These are phyloP conservation scores for Myriosclerotinia scirpicola DNA, from an alignment of 2,329 filamentous ascomycete genomes.

Conservation along the genomic window DNA sequence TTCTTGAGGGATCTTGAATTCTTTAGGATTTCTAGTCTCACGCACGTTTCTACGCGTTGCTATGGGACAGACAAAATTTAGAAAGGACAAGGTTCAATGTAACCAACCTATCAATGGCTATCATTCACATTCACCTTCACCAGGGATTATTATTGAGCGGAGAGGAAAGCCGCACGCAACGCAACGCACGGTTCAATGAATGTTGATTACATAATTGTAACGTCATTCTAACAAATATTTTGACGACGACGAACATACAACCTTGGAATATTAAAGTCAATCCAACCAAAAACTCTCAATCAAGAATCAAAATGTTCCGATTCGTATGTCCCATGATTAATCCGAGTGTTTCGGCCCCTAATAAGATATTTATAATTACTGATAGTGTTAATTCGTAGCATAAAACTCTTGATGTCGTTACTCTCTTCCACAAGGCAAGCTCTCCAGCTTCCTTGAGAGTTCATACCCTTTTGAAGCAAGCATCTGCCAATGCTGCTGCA, in stretches of 20 bases:
- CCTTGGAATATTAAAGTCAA: not conserved
- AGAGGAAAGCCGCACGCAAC: not conserved
- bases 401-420: constrained; percentile 86
- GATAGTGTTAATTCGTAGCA: constrained; percentile 48
- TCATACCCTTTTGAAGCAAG: constrained; percentile 76
- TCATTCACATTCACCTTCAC: not conserved
- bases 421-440: constrained; percentile 88
- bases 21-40: constrained; percentile 6
- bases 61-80: not conserved
- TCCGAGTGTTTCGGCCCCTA: not conserved
- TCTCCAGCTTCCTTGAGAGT: constrained; percentile 71
- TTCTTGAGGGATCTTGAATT: not conserved
- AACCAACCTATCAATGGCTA: no score
- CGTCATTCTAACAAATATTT: constrained; percentile 7
- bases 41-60: constrained; percentile 20
- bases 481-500: constrained; percentile 66
- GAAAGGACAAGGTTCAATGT: constrained; percentile 15
- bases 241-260: not conserved
- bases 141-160: not conserved
- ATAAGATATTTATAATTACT: constrained; percentile 17
- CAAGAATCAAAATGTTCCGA: constrained; percentile 40
- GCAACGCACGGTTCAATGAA: no score
- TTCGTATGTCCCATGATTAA: constrained; percentile 35
- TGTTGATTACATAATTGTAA: not conserved
- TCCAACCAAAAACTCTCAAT: constrained; percentile 23